These are phyloP conservation scores for Amylostereum chailletii DNA, from an alignment of 1,284 basidiomycete species.

Conservation along the genomic window DNA sequence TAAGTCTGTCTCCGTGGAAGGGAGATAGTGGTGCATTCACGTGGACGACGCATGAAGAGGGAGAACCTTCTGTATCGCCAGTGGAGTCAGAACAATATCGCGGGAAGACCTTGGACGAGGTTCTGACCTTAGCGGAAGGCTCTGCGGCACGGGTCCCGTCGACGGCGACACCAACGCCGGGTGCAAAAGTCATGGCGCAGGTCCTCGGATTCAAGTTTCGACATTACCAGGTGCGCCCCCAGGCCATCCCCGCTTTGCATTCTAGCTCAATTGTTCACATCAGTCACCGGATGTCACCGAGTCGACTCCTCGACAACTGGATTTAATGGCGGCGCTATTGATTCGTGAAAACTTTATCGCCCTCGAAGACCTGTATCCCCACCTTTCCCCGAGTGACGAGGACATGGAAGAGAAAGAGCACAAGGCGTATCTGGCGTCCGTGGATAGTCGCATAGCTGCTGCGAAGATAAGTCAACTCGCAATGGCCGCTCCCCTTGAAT, in stretches of 20 bases:
- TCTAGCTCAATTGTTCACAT: conserved; percentile 10
- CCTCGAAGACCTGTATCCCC: conserved; percentile 80
- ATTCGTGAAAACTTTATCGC: conserved; percentile 84
- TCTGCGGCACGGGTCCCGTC: conserved; percentile 12
- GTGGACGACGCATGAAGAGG: conserved; percentile 16
- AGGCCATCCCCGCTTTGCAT: background rate
- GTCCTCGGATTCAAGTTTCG: conserved; percentile 95
- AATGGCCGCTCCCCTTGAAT: conserved; percentile 84
- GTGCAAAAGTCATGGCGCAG: conserved; percentile 73
- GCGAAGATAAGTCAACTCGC: conserved; percentile 77
- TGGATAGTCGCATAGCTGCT: conserved; percentile 55
- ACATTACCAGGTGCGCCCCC: conserved; percentile 67
- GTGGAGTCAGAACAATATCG: conserved; percentile 34
- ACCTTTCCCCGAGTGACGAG: conserved; percentile 73
- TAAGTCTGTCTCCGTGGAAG: conserved; percentile 64
- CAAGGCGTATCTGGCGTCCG: conserved; percentile 59
- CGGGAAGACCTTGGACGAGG: conserved; percentile 57
- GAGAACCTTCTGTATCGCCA: conserved; percentile 26
- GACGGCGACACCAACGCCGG: conserved; percentile 19
- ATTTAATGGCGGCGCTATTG: conserved; percentile 79
- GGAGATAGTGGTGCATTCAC: conserved; percentile 38
- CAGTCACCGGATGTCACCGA: conserved; percentile 52
- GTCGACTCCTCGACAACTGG: conserved; percentile 64
- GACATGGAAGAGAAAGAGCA: conserved; percentile 59
- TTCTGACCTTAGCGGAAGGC: conserved; percentile 45